Conservation (phyloP, 2,329 filamentous ascomycete genomes). For the Aspergillus sp. region DNA sequence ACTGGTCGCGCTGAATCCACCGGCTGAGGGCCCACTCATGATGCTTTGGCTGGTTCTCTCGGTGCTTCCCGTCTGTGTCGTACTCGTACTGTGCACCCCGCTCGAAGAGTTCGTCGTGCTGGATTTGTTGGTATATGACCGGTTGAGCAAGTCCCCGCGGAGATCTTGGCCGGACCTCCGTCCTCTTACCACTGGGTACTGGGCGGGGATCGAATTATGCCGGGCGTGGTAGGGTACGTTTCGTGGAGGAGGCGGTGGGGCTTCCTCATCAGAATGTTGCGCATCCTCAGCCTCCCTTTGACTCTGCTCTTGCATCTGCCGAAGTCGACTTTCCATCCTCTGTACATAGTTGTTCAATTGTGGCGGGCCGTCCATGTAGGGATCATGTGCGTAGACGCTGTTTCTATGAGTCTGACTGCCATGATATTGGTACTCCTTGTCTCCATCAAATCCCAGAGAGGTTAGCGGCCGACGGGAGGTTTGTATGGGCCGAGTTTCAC, state of each 20-base stretch:
- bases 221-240: slow-evolving; percentile 47
- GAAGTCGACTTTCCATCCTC: slow-evolving; percentile 83
- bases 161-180: slow-evolving; percentile 70
- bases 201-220: slow-evolving; percentile 45
- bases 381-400: slow-evolving; percentile 37
- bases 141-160: slow-evolving; percentile 66
- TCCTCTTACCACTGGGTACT: slow-evolving; percentile 40
- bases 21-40: slow-evolving; percentile 91
- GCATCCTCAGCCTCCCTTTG: slow-evolving; percentile 51
- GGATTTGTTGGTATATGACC: slow-evolving; percentile 87
- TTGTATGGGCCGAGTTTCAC: slow-evolving; percentile 35
- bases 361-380: slow-evolving; percentile 60
- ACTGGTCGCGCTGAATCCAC: slow-evolving; percentile 90
- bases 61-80: slow-evolving; percentile 68
- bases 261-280: slow-evolving; percentile 52
- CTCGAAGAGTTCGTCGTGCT: slow-evolving; percentile 77
- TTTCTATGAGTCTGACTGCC: slow-evolving; percentile 58
- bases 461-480: slow-evolving; percentile 64
- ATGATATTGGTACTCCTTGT: slow-evolving; percentile 56
- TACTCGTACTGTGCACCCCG: slow-evolving; percentile 67
- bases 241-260: slow-evolving; percentile 65
- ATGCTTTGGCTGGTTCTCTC: slow-evolving; percentile 79
- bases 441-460: slow-evolving; percentile 67
- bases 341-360: slow-evolving; percentile 85
- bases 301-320: slow-evolving; percentile 64